phyloP scores from a whole-genome alignment of 1,284 basidiomycete genomes.

The Ustilago cynodontis region DNA sequence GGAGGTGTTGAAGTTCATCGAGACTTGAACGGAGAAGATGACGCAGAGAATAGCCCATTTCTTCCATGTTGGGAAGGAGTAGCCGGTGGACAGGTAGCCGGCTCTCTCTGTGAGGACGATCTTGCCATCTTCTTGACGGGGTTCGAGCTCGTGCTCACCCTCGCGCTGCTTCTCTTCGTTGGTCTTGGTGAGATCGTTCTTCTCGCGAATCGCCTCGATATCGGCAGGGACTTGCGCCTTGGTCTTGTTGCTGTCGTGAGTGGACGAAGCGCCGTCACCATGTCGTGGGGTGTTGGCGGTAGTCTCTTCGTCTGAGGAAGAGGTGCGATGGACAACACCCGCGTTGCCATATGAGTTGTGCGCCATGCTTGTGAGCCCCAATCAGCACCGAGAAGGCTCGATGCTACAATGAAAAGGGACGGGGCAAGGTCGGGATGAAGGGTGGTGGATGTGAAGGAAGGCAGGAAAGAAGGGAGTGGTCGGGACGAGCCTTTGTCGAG shows the following conservation, averaged over 20 bases:
- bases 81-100: slow-evolving; percentile 65
- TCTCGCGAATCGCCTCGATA: slow-evolving; percentile 41
- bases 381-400: slow-evolving; percentile 3
- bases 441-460: background rate
- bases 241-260: slow-evolving; percentile 15
- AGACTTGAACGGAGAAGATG: slow-evolving; percentile 70
- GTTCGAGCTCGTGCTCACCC: slow-evolving; percentile 46
- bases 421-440: background rate
- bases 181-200: slow-evolving; percentile 47
- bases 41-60: slow-evolving; percentile 71
- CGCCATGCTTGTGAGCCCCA: slow-evolving; percentile 17
- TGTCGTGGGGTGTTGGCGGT: slow-evolving; percentile 17
- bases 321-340: slow-evolving; percentile 12
- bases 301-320: slow-evolving; percentile 35
- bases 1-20: slow-evolving; percentile 71
- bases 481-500: background rate
- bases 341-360: slow-evolving; percentile 8
- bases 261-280: slow-evolving; percentile 6
- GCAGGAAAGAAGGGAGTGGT: too few species aligned
- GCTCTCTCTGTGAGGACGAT: slow-evolving; percentile 68
- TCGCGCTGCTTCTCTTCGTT: slow-evolving; percentile 51
- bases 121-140: slow-evolving; percentile 63
- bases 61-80: slow-evolving; percentile 63
- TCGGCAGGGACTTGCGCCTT: slow-evolving; percentile 17
- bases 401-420: background rate